Evolutionary conservation across 805 yeast genomes (phyloP).

Genomic region (Metschnikowia lunata): DNA sequence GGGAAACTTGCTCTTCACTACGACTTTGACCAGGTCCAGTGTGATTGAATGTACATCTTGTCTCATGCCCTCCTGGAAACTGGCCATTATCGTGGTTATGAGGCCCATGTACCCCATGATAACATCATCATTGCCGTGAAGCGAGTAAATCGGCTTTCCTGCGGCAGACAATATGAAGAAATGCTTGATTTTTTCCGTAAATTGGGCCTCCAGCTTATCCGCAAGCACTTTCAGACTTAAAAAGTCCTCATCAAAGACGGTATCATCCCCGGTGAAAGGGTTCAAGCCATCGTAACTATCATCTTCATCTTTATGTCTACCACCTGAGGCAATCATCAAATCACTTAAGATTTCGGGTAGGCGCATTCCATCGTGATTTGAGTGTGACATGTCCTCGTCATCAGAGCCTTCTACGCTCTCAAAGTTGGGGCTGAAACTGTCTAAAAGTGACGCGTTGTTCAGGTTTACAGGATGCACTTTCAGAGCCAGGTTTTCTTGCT

Average conservation of each 20-base stretch:
- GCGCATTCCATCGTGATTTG: constrained; percentile 3
- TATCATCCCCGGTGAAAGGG: constrained; percentile 10
- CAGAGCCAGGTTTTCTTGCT: constrained; percentile 2
- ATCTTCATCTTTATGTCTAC: not conserved
- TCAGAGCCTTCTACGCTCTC: constrained; percentile 8
- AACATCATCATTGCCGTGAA: constrained; percentile 66
- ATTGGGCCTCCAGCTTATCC: constrained; percentile 18
- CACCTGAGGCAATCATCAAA: constrained; percentile 5
- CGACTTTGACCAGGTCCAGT: constrained; percentile 48
- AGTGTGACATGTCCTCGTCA: constrained; percentile 3
- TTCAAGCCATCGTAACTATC: constrained; percentile 2
- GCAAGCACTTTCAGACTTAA: constrained; percentile 9
- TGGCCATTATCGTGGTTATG: constrained; percentile 72
- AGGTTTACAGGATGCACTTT: constrained; percentile 2
- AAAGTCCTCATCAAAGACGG: constrained; percentile 8
- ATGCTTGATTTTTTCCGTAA: constrained; percentile 50
- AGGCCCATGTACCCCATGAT: constrained; percentile 73
- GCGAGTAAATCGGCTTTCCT: constrained; percentile 82
- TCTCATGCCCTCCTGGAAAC: constrained; percentile 47
- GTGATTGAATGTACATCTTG: constrained; percentile 48
- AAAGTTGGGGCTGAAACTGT: constrained; percentile 6
- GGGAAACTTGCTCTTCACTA: constrained; percentile 61
- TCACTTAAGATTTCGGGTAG: constrained; percentile 7
- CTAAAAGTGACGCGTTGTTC: not conserved
- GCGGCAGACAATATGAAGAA: constrained; percentile 77